These are phyloP conservation scores for Candida andamanensis DNA, from an alignment of 805 yeast species.

Conservation along the genomic window DNA sequence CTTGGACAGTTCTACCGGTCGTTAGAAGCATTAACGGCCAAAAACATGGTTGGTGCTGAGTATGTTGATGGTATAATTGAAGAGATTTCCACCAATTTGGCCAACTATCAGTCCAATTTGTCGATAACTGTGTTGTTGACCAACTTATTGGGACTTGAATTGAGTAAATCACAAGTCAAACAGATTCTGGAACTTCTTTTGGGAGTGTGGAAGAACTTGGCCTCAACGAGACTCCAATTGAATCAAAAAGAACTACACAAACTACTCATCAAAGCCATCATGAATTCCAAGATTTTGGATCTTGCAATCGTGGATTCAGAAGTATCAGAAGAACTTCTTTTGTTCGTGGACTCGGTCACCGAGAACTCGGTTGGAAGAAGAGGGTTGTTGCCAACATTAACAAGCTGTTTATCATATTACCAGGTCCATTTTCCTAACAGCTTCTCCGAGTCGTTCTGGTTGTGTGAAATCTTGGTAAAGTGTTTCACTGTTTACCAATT, in stretches of 20 bases:
- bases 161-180: slow-evolving; percentile 6
- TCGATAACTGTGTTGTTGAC: slow-evolving; percentile 19
- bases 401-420: slow-evolving; percentile 41
- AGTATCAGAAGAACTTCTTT: slow-evolving; percentile 21
- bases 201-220: slow-evolving; percentile 54
- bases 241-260: slow-evolving; percentile 63
- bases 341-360: slow-evolving; percentile 42
- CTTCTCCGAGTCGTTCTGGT: slow-evolving; percentile 46
- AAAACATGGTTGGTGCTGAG: background rate
- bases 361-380: slow-evolving; percentile 56
- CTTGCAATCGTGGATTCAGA: slow-evolving; percentile 25
- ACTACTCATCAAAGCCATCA: slow-evolving; percentile 46
- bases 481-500: slow-evolving; percentile 49
- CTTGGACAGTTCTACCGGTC: slow-evolving; percentile 18
- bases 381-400: slow-evolving; percentile 57
- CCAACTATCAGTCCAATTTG: slow-evolving; percentile 20
- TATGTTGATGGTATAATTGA: slow-evolving; percentile 4
- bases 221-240: slow-evolving; percentile 55
- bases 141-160: slow-evolving; percentile 10
- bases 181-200: slow-evolving; percentile 29
- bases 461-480: slow-evolving; percentile 43
- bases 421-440: slow-evolving; percentile 25
- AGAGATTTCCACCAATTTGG: slow-evolving; percentile 7
- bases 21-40: slow-evolving; percentile 4
- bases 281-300: slow-evolving; percentile 37